Percentiles rank a stretch among this genome's conserved stretches.
phyloP scores from a whole-genome alignment of 495 filamentous ascomycete genomes.

The Aspergillus haitiensis region DNA sequence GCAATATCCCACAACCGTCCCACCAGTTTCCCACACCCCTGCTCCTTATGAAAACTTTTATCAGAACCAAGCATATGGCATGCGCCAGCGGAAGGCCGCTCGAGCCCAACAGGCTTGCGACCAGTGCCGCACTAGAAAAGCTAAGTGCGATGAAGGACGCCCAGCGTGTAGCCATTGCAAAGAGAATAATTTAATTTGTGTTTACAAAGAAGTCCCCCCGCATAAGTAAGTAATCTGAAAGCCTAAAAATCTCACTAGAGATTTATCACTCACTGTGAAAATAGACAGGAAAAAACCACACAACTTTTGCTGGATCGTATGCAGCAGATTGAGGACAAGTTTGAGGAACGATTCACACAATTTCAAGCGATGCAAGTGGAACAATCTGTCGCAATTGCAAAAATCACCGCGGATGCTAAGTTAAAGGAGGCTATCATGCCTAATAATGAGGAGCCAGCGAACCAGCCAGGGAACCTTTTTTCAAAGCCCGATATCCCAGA shows the following conservation, averaged over 20 bases:
- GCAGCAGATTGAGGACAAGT: slow-evolving; percentile 31
- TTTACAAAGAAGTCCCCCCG: slow-evolving; percentile 61
- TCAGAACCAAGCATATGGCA: slow-evolving; percentile 34
- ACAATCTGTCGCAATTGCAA: slow-evolving; percentile 12
- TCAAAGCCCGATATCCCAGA: slow-evolving; percentile 25
- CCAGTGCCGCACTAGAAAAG: slow-evolving; percentile 60
- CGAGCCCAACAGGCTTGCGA: slow-evolving; percentile 56
- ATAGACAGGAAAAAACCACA: slow-evolving; percentile 45
- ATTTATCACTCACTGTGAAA: background rate
- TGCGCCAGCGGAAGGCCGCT: slow-evolving; percentile 44
- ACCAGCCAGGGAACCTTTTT: slow-evolving; percentile 13
- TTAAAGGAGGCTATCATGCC: slow-evolving; percentile 15
- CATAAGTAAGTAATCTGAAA: slow-evolving; percentile 49
- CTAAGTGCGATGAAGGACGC: slow-evolving; percentile 64
- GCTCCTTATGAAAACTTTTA: slow-evolving; percentile 38
- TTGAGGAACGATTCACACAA: slow-evolving; percentile 19
- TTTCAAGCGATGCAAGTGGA: slow-evolving; percentile 23
- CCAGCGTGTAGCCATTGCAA: slow-evolving; percentile 60
- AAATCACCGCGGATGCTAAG: slow-evolving; percentile 10
- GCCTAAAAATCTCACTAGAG: background rate
- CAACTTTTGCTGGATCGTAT: slow-evolving; percentile 40
- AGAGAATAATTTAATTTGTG: slow-evolving; percentile 54
- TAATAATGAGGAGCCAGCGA: slow-evolving; percentile 12
- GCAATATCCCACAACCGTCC: slow-evolving; percentile 35
- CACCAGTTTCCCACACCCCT: slow-evolving; percentile 29